These are phyloP conservation scores for Spizellomyces punctatus DNA, from an alignment of 192 early-diverging fungal species.

Conservation along the genomic window DNA sequence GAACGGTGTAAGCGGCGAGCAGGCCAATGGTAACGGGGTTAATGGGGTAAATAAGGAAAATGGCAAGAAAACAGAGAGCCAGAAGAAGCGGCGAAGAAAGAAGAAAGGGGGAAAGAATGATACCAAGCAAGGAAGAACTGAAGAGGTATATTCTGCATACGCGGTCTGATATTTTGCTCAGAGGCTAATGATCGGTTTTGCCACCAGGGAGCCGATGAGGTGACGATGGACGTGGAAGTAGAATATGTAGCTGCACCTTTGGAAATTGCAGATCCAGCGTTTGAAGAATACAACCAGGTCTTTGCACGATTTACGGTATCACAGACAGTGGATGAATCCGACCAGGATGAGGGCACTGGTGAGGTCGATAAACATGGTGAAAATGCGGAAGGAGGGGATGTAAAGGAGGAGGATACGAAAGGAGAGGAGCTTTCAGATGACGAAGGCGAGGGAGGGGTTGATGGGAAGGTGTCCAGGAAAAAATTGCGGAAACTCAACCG, in stretches of 20 bases:
- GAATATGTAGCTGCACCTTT: constrained; percentile 51
- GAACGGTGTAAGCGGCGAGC: constrained; percentile 3
- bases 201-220: constrained; percentile 3
- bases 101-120: constrained; percentile 16
- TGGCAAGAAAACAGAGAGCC: constrained; percentile 16
- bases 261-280: constrained; percentile 24
- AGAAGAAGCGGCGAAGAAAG: constrained; percentile 43
- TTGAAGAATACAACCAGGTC: constrained; percentile 43
- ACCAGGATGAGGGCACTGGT: constrained; percentile 20
- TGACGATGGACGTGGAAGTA: constrained; percentile 37
- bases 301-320: constrained; percentile 45
- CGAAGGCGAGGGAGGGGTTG: constrained; percentile 29
- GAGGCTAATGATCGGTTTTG: too few relatives aligned
- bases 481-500: constrained; percentile 57
- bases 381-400: not conserved
- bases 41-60: constrained; percentile 21
- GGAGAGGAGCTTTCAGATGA: constrained; percentile 5
- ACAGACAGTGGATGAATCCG: constrained; percentile 13
- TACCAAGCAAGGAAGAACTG: too few relatives aligned
- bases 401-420: constrained; percentile 6
- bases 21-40: constrained; percentile 3
- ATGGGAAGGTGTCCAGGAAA: constrained; percentile 47
- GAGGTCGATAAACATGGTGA: not conserved
- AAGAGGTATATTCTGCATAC: too few relatives aligned
- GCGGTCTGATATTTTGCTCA: too few relatives aligned